Conservation (phyloP, 805 yeast genomes). For the Maudiozyma barnettii region DNA sequence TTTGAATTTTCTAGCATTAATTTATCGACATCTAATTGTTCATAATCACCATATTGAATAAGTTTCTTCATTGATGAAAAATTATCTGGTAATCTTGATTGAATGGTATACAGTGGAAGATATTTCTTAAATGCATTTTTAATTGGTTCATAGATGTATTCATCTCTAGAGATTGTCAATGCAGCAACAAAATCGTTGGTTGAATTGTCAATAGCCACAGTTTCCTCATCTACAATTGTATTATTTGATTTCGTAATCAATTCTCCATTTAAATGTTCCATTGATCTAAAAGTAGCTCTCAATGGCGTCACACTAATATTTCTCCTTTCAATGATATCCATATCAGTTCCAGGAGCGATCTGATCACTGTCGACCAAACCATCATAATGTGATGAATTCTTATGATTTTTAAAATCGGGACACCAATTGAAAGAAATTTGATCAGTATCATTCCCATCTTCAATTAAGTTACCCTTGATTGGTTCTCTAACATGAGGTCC, state of each 20-base stretch:
- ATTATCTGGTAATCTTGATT: constrained; percentile 17
- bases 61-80: constrained; percentile 27
- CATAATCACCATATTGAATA: constrained; percentile 85
- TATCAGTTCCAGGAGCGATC: constrained; percentile 36
- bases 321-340: constrained; percentile 56
- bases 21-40: constrained; percentile 70
- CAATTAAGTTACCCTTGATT: constrained; percentile 32
- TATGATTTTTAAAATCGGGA: constrained; percentile 58
- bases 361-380: constrained; percentile 5
- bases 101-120: constrained; percentile 29
- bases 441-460: constrained; percentile 37
- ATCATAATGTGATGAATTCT: constrained; percentile 20
- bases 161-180: constrained; percentile 29
- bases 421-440: constrained; percentile 61
- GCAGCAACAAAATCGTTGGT: constrained; percentile 4
- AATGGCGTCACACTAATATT: constrained; percentile 61
- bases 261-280: constrained; percentile 16
- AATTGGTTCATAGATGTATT: constrained; percentile 37
- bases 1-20: constrained; percentile 26
- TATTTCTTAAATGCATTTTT: constrained; percentile 22
- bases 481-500: constrained; percentile 11
- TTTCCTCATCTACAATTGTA: neutral
- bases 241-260: constrained; percentile 3
- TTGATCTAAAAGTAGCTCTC: constrained; percentile 54
- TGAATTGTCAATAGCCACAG: too few species aligned